Percentiles rank a stretch among this genome's conserved stretches.
Evolutionary conservation across 2,329 filamentous ascomycete species (phyloP).

Genomic region (Phoma sp.): DNA sequence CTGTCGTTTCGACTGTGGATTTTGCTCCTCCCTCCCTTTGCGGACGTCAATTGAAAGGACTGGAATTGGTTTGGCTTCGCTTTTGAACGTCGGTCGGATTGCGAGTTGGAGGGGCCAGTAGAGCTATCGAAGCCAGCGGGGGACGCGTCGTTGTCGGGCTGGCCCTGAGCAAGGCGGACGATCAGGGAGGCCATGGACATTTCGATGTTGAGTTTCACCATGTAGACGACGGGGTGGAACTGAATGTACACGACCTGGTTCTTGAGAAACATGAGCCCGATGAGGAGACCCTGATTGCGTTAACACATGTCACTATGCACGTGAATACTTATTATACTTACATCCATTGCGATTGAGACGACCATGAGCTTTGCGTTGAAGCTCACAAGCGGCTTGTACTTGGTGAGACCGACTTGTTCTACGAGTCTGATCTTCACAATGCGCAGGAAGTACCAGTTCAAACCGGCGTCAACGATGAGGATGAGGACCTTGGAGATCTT

Average conservation of each 20-base stretch:
- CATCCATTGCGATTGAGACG: constrained; percentile 52
- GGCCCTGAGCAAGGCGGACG: constrained; percentile 44
- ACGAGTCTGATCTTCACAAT: constrained; percentile 50
- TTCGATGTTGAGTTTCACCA: constrained; percentile 55
- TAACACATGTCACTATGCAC: not conserved
- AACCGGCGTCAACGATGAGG: constrained; percentile 56
- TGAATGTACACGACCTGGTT: constrained; percentile 50
- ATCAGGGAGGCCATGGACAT: constrained; percentile 54
- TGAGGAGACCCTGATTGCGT: constrained; percentile 39
- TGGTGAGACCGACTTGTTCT: constrained; percentile 47
- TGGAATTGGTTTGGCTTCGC: constrained; percentile 20
- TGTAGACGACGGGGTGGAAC: constrained; percentile 53
- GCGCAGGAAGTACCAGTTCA: constrained; percentile 62
- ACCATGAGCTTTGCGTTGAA: constrained; percentile 53
- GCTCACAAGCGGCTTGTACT: constrained; percentile 49
- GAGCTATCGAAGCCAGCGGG: constrained; percentile 26
- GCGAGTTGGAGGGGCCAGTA: constrained; percentile 26
- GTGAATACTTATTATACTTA: constrained; percentile 11
- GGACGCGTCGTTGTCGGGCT: constrained; percentile 36
- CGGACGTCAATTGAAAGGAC: constrained; percentile 26
- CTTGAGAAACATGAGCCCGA: constrained; percentile 49
- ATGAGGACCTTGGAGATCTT: constrained; percentile 61
- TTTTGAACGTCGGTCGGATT: constrained; percentile 18
- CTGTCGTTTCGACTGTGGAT: constrained; percentile 29
- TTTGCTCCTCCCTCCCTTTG: constrained; percentile 14